Evolutionary conservation across 805 yeast species (phyloP).

Genomic region (Candida sithepensis): DNA sequence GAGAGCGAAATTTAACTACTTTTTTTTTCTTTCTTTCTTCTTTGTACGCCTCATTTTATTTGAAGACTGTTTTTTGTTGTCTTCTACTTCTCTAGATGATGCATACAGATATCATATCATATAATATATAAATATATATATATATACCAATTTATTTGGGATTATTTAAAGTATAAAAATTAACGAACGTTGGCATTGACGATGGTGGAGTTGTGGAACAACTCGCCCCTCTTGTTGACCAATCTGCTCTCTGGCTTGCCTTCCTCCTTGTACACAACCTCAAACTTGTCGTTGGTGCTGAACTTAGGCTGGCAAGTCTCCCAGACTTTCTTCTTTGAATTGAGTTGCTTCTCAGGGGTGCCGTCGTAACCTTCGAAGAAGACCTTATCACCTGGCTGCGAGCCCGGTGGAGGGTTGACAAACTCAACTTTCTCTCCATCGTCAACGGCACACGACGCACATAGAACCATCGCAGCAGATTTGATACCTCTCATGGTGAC

Average conservation of each 20-base stretch:
- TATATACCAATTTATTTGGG: too few relatives aligned
- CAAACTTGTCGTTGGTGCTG: constrained; percentile 70
- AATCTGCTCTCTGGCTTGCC: constrained; percentile 72
- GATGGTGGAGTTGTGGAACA: constrained; percentile 68
- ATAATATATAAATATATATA: too few relatives aligned
- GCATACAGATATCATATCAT: too few relatives aligned
- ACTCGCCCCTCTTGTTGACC: constrained; percentile 76
- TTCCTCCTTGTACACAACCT: constrained; percentile 75
- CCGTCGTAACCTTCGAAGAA: constrained; percentile 91
- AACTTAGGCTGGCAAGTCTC: constrained; percentile 91
- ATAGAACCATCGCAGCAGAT: constrained; percentile 94
- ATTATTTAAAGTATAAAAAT: constrained; percentile 8
- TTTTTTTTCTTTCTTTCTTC: too few relatives aligned
- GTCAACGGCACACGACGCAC: constrained; percentile 82
- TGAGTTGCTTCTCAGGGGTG: constrained; percentile 85
- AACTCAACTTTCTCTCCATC: constrained; percentile 77
- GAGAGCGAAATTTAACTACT: too few relatives aligned
- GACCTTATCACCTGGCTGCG: constrained; percentile 93
- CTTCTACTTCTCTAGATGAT: too few relatives aligned
- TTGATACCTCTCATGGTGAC: constrained; percentile 97
- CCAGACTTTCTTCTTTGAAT: constrained; percentile 98
- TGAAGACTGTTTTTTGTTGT: too few relatives aligned
- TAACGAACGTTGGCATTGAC: constrained; percentile 79
- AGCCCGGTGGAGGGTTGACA: constrained; percentile 89
- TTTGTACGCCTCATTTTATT: background rate